Percentiles rank a stretch among this genome's conserved stretches.
These are phyloP conservation scores for Curvularia spicifera DNA, from an alignment of 2,329 filamentous ascomycete species.

Conservation along the genomic window DNA sequence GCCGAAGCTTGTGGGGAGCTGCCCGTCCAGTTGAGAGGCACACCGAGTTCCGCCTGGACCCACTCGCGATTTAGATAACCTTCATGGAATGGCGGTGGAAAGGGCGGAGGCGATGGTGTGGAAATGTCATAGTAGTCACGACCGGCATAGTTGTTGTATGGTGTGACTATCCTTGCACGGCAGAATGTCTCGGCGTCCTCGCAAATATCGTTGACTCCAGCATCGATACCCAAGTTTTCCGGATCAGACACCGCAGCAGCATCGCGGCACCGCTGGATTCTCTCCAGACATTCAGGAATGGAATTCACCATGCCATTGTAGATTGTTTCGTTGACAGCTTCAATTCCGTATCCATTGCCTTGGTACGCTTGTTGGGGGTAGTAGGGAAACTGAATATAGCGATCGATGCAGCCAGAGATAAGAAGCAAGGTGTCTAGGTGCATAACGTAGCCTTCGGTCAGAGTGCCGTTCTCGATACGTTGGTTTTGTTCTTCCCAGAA, in stretches of 20 bases:
- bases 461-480: conserved; percentile 19
- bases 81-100: conserved; percentile 32
- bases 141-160: conserved; percentile 25
- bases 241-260: conserved; percentile 38
- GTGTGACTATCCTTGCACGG: conserved; percentile 23
- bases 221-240: conserved; percentile 41
- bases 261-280: conserved; percentile 24
- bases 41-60: conserved; percentile 22
- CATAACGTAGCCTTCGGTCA: conserved; percentile 17
- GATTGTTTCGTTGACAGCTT: conserved; percentile 23
- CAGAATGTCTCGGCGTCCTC: conserved; percentile 57
- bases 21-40: conserved; percentile 22
- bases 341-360: conserved; percentile 18
- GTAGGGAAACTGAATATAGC: conserved; percentile 20
- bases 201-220: conserved; percentile 55
- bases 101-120: conserved; percentile 25
- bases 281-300: conserved; percentile 22
- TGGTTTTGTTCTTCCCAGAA: conserved; percentile 26
- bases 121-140: conserved; percentile 30
- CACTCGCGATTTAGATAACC: conserved; percentile 21
- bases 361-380: conserved; percentile 21
- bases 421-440: conserved; percentile 21
- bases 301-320: conserved; percentile 26
- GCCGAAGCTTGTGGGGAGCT: conserved; percentile 26
- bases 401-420: conserved; percentile 19